These are phyloP conservation scores for Pinus tabuliformis DNA, from an alignment of 75 land plant species.

Conservation along the genomic window DNA sequence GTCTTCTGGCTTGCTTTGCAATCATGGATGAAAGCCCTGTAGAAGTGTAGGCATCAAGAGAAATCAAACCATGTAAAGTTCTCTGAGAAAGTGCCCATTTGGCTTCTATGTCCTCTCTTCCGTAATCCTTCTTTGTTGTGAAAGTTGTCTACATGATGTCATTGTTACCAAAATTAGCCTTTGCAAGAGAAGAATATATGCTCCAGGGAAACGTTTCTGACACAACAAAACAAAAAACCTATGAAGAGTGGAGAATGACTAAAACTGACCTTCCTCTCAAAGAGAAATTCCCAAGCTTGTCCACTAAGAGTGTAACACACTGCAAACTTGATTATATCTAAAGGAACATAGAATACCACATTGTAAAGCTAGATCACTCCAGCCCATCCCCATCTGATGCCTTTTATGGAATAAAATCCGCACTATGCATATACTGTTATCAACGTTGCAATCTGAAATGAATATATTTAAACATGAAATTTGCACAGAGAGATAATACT, in stretches of 20 bases:
- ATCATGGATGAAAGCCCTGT: background rate
- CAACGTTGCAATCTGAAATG: conserved; percentile 57
- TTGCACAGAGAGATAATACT: too few relatives aligned
- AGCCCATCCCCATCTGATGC: conserved; percentile 82
- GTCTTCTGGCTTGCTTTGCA: too few relatives aligned
- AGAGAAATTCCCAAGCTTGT: conserved; percentile 61
- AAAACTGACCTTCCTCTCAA: conserved; percentile 52
- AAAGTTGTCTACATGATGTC: background rate
- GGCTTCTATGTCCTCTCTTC: too few relatives aligned
- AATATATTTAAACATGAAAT: too few relatives aligned
- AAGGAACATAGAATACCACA: conserved; percentile 14
- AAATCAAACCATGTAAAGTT: background rate
- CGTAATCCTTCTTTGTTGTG: too few relatives aligned
- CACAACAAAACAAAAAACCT: background rate
- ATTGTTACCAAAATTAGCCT: background rate
- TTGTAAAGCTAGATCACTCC: conserved; percentile 72
- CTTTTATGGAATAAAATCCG: conserved; percentile 52
- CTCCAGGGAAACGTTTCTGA: background rate
- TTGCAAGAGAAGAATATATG: background rate
- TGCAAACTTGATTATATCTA: conserved; percentile 52
- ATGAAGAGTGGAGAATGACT: background rate
- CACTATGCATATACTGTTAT: conserved; percentile 66
- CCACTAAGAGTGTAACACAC: conserved; percentile 64
- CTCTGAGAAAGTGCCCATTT: too few relatives aligned
- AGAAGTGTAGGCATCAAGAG: conserved; percentile 14